Conservation (phyloP, 148 eudicot species). For the Amaranthus palmeri region DNA sequence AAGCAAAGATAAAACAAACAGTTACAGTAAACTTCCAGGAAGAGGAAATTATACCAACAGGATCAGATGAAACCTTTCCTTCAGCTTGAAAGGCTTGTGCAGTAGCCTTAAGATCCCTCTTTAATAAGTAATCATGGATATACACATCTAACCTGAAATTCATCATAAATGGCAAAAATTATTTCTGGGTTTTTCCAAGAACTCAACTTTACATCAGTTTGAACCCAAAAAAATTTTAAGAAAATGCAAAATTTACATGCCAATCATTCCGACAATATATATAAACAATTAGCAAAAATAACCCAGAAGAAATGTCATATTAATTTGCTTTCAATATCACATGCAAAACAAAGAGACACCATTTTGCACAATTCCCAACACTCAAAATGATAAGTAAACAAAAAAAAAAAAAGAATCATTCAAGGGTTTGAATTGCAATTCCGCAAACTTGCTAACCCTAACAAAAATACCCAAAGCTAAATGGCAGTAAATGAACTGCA, state of each 20-base stretch:
- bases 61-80: slow-evolving; percentile 82
- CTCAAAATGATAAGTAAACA: neutral
- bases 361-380: slow-evolving; percentile 5
- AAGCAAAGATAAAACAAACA: neutral
- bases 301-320: neutral
- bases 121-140: slow-evolving; percentile 71
- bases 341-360: slow-evolving; percentile 22
- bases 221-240: neutral
- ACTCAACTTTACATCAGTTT: neutral
- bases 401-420: neutral
- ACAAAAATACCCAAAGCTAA: neutral
- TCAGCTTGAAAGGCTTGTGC: slow-evolving; percentile 82
- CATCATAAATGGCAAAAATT: slow-evolving; percentile 12
- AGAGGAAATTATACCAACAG: slow-evolving; percentile 53
- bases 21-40: slow-evolving; percentile 2
- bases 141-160: slow-evolving; percentile 70
- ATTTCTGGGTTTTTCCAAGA: neutral
- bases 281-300: neutral
- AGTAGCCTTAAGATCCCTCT: slow-evolving; percentile 75
- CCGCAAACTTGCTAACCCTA: neutral
- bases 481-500: neutral
- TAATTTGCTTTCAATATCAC: neutral
- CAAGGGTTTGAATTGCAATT: neutral
- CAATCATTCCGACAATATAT: neutral
- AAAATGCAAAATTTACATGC: neutral